Percentiles rank a stretch among this genome's conserved stretches.
Conservation (phyloP, 2,329 filamentous ascomycete species). For the Dactylonectria estremocensis region DNA sequence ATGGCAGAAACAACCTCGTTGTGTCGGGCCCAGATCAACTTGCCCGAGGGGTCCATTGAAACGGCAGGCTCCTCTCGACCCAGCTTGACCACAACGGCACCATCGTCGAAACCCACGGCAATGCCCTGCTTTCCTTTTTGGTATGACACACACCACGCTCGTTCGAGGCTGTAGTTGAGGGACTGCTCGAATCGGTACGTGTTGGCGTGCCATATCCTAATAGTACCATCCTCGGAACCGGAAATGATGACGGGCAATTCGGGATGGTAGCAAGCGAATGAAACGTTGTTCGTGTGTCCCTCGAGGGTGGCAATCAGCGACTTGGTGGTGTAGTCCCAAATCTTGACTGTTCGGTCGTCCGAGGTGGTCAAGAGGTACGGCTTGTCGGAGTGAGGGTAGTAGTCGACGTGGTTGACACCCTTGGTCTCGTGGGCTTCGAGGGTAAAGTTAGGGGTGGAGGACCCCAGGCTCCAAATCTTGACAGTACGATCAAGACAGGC, state of each 20-base stretch:
- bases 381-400: slow-evolving; percentile 81
- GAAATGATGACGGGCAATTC: slow-evolving; percentile 98
- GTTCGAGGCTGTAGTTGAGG: slow-evolving; percentile 93
- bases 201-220: slow-evolving; percentile 99
- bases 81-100: slow-evolving; percentile 97
- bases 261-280: slow-evolving; percentile 97
- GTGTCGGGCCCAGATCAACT: slow-evolving; percentile 95
- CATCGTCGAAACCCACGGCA: slow-evolving; percentile 97
- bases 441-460: slow-evolving; percentile 94
- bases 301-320: slow-evolving; percentile 96
- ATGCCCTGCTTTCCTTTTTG: slow-evolving; percentile 95
- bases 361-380: slow-evolving; percentile 96
- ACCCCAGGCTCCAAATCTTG: slow-evolving; percentile 97
- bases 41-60: slow-evolving; percentile 96
- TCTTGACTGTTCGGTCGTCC: slow-evolving; percentile 96
- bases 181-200: slow-evolving; percentile 97
- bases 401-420: slow-evolving; percentile 98
- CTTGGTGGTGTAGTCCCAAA: slow-evolving; percentile 99
- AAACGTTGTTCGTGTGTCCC: slow-evolving; percentile 97
- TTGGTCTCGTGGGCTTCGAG: slow-evolving; percentile 97
- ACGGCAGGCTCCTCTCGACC: slow-evolving; percentile 97
- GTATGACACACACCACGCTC: slow-evolving; percentile 97
- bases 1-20: slow-evolving; percentile 96
- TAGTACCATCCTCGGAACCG: slow-evolving; percentile 95
- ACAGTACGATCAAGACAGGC: slow-evolving; percentile 97